Evolutionary conservation across 805 yeast genomes (phyloP).

Genomic region (Metschnikowia hibisci): DNA sequence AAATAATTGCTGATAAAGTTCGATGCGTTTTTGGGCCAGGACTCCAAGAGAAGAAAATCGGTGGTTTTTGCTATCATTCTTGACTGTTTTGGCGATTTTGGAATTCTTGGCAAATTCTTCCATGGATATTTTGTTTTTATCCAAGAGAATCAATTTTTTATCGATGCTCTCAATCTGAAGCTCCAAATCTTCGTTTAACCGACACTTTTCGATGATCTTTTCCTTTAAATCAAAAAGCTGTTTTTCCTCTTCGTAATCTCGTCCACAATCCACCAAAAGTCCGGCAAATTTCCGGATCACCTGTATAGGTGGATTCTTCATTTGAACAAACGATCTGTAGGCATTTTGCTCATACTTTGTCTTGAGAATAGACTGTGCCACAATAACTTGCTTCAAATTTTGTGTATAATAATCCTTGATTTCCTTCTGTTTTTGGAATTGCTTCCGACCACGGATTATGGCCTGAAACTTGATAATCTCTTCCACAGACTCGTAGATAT

Average conservation of each 20-base stretch:
- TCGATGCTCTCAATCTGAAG: slow-evolving; percentile 71
- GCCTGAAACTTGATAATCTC: slow-evolving; percentile 51
- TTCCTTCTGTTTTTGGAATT: slow-evolving; percentile 25
- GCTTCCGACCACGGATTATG: slow-evolving; percentile 48
- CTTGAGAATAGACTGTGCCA: slow-evolving; percentile 70
- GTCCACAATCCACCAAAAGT: slow-evolving; percentile 65
- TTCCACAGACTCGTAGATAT: slow-evolving; percentile 42
- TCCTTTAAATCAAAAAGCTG: slow-evolving; percentile 65
- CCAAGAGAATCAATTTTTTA: slow-evolving; percentile 70
- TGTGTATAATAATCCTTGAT: slow-evolving; percentile 44
- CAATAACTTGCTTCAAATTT: slow-evolving; percentile 58
- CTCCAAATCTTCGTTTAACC: slow-evolving; percentile 67
- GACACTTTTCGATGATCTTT: slow-evolving; percentile 64
- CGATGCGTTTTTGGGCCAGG: slow-evolving; percentile 50
- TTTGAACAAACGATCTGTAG: slow-evolving; percentile 64
- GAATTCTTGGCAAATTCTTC: slow-evolving; percentile 59
- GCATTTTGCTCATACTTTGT: slow-evolving; percentile 67
- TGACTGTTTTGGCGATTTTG: slow-evolving; percentile 34
- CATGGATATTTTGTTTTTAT: slow-evolving; percentile 72
- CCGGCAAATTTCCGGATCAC: slow-evolving; percentile 75
- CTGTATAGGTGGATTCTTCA: slow-evolving; percentile 71
- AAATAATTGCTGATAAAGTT: slow-evolving; percentile 71
- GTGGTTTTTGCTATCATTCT: slow-evolving; percentile 18
- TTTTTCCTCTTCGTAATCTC: slow-evolving; percentile 73
- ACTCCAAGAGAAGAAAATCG: slow-evolving; percentile 27